phyloP scores from a whole-genome alignment of 176 grass and related monocot species.

The Phoenix roebelenii region DNA sequence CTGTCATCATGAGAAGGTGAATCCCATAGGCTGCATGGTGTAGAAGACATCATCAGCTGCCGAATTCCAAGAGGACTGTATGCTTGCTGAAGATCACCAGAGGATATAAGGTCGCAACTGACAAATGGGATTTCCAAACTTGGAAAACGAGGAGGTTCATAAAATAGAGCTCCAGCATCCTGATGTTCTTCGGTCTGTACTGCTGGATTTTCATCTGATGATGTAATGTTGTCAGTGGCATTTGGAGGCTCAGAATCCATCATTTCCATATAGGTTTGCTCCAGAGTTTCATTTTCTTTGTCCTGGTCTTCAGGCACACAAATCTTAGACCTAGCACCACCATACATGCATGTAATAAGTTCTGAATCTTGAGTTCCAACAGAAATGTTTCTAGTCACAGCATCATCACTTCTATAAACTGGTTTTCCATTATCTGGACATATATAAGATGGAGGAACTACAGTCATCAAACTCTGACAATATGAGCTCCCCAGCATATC shows the following conservation, averaged over 20 bases:
- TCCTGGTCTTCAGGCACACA: slow-evolving; percentile 15
- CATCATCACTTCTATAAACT: slow-evolving; percentile 2
- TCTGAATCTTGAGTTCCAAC: slow-evolving; percentile 32
- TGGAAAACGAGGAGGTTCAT: slow-evolving; percentile 83
- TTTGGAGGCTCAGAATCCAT: slow-evolving; percentile 12
- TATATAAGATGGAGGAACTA: slow-evolving; percentile 26
- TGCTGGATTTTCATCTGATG: slow-evolving; percentile 14
- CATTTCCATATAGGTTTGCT: slow-evolving; percentile 9
- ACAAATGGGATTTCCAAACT: slow-evolving; percentile 84
- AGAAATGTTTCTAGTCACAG: slow-evolving; percentile 18
- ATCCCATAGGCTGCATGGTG: slow-evolving; percentile 58
- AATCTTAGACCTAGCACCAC: slow-evolving; percentile 9
- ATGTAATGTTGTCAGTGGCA: slow-evolving; percentile 15
- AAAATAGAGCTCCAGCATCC: slow-evolving; percentile 48
- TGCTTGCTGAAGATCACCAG: slow-evolving; percentile 59
- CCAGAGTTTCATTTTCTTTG: slow-evolving; percentile 18
- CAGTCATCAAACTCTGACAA: slow-evolving; percentile 35
- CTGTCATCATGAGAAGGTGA: slow-evolving; percentile 47
- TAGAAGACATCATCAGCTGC: slow-evolving; percentile 65
- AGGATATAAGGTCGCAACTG: slow-evolving; percentile 80
- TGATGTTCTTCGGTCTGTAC: slow-evolving; percentile 11
- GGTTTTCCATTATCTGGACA: slow-evolving; percentile 20
- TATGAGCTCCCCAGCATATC: slow-evolving; percentile 42
- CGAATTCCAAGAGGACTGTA: slow-evolving; percentile 92
- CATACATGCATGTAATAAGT: slow-evolving; percentile 28